Evolutionary conservation across 202 grass and related monocot genomes (phyloP), one percentile per base, ranked within the genome.

Genomic region (Saccharum hybrid): DNA sequence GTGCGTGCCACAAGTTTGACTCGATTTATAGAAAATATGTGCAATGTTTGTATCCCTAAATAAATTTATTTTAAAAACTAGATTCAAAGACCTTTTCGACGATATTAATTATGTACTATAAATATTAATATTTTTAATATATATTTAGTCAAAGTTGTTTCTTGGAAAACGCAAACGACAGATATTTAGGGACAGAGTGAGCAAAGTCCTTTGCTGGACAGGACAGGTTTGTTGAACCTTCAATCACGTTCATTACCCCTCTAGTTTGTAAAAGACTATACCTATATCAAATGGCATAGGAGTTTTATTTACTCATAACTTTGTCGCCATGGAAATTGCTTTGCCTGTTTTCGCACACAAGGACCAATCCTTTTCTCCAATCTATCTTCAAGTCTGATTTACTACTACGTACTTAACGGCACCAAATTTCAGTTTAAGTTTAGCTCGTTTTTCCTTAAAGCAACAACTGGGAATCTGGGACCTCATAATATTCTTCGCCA

Each of bases 361-460:
- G 63, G 61, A 46, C 28, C 19, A 70, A 62, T 69, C 70, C 31
- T 86, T 75, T 61, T 81, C 2, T 3, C 40, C 18, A 34, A 46
- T 62, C 31, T 46, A 31, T 76, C 79, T 74, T 77, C 40, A 41
- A 76, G 49, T 76, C 12, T 62, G 51, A 11, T 40, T 45, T n/a
- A 76, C 77, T 54, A 75, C 69, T 33, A 81, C 0, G 4, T 52
- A 52, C 76, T 31, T 76, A 31, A 34, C 3, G 26, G 8, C 52
- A 57, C 61, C 22, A 22, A 68, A 14, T 38, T 80, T 49, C 5
- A 54, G 52, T 81, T 63, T 72, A 67, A 60, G 68, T 41, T 63
- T 61, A 48, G 56, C 22, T 70, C 33, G 5, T 34, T n/a, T 89
- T 76, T 64, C 71, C 85, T 81, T 13, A 72, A 88, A 89, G 57